Base-by-base conservation (phyloP, 2,329 filamentous ascomycete genomes). In the Mollisia scopiformis region DNA sequence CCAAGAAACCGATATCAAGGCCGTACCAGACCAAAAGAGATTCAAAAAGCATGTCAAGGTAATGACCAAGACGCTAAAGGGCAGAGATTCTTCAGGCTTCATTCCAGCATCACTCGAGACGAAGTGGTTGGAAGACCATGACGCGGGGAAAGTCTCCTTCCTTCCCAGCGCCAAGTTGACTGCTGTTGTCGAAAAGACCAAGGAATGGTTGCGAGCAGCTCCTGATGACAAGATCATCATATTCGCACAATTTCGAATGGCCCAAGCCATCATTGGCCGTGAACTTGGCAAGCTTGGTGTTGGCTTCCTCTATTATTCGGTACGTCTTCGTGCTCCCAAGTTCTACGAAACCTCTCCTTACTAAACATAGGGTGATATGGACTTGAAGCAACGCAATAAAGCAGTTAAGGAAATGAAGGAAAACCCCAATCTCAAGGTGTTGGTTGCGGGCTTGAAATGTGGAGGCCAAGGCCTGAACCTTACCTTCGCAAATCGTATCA, bases 171-270 rank as follows among this genome's bases (percentile, higher is more conserved):
- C 76, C 0, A 79, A 79, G 59, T 57, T 76, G 2, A 65, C 59
- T 5, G 72, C 68, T 14, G 67, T 75, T 1, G 60, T 63, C 19
- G 56, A 66, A 0, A 66, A 71, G 10, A 56, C 78, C 10, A 43
- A 73, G 2, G 63, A 72, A 10, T 79, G 77, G 78, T 57, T 77
- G 4, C 30, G 70, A 1, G 73, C 80, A 16, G 77, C 79, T 8
- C 73, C 74, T 0, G 47, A 73, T 0, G 77, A 77, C 23, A 88
- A 88, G 69, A 79, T 87, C 52, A 82, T 87, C 39, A 73, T 88
- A 35, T 88, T 86, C 65, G 83, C 81, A 0, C 83, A 87, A 57
- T 88, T 83, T 58, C 68, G 81, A 5, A 72, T 76, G 2, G 81
- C 85, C 70, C 75, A 82, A 8, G 68, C 73, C 0, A 79, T 87